A percentile compares a stretch with the other conserved stretches of the same genome.
These are phyloP conservation scores for Tylopilus sp. DNA, from an alignment of 768 basidiomycete genomes.

Conservation along the genomic window DNA sequence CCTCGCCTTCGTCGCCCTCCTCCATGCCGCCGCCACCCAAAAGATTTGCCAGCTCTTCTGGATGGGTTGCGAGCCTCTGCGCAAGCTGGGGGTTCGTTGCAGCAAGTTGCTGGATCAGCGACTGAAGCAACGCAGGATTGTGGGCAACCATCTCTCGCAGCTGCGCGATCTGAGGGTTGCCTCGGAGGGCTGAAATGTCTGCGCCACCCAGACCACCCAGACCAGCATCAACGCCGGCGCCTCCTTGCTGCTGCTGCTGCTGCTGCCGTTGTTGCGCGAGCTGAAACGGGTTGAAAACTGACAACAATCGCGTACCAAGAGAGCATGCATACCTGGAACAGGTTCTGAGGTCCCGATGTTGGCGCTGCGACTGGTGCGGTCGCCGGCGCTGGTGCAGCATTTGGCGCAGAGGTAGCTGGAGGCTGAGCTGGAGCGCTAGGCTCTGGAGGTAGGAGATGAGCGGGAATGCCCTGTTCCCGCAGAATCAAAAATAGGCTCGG, in stretches of 20 bases:
- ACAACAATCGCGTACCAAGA: neutral
- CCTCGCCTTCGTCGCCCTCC: conserved; percentile 39
- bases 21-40: conserved; percentile 47
- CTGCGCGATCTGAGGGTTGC: conserved; percentile 65
- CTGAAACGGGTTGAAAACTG: conserved; percentile 32
- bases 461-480: conserved; percentile 69
- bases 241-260: conserved; percentile 20
- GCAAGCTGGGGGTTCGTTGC: conserved; percentile 72
- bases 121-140: conserved; percentile 78
- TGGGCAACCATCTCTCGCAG: conserved; percentile 67
- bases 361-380: conserved; percentile 25
- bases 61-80: conserved; percentile 65
- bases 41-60: conserved; percentile 61
- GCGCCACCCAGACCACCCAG: conserved; percentile 24
- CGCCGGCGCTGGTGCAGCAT: conserved; percentile 28
- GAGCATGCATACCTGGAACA: conserved; percentile 67
- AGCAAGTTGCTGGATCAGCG: conserved; percentile 80
- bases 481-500: conserved; percentile 9
- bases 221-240: conserved; percentile 26
- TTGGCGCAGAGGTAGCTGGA: conserved; percentile 33
- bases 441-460: conserved; percentile 17
- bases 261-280: conserved; percentile 70
- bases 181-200: conserved; percentile 52
- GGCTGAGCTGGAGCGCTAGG: conserved; percentile 46
- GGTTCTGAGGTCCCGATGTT: conserved; percentile 62